Conservation (phyloP, 2,329 filamentous ascomycete genomes). For the Penicillium sp. region DNA sequence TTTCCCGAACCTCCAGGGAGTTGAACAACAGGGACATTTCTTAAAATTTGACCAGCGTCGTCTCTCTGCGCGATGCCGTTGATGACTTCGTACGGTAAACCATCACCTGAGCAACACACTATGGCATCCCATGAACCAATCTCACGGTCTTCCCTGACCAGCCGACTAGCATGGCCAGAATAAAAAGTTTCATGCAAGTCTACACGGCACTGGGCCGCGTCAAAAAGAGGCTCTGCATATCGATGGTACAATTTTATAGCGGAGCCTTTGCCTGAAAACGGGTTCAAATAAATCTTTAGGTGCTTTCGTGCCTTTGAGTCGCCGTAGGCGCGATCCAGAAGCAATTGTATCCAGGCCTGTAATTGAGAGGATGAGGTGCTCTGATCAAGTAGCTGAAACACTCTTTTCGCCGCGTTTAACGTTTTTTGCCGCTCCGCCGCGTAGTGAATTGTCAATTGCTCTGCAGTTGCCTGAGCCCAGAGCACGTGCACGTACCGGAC, state of each 20-base stretch:
- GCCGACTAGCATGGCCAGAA: neutral
- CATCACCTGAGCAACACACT: neutral
- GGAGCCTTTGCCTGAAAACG: neutral
- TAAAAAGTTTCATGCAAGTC: neutral
- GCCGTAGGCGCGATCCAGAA: neutral
- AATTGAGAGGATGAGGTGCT: neutral
- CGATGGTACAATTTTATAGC: neutral
- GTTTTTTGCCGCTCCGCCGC: neutral
- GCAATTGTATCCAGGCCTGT: neutral
- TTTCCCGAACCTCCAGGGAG: neutral
- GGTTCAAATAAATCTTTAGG: neutral
- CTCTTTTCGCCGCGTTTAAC: neutral
- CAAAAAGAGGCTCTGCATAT: neutral
- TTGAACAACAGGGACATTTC: neutral
- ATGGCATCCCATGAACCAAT: neutral
- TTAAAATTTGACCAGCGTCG: neutral
- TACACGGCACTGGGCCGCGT: neutral
- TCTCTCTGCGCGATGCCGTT: neutral
- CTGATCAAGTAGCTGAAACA: neutral
- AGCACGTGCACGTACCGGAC: neutral
- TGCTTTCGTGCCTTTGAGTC: neutral
- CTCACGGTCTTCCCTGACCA: neutral
- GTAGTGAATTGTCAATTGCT: neutral
- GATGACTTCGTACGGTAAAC: neutral
- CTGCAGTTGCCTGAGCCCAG: neutral